Evolutionary conservation across 106 monocot genomes (phyloP).

Genomic region (Hemerocallis citrina): DNA sequence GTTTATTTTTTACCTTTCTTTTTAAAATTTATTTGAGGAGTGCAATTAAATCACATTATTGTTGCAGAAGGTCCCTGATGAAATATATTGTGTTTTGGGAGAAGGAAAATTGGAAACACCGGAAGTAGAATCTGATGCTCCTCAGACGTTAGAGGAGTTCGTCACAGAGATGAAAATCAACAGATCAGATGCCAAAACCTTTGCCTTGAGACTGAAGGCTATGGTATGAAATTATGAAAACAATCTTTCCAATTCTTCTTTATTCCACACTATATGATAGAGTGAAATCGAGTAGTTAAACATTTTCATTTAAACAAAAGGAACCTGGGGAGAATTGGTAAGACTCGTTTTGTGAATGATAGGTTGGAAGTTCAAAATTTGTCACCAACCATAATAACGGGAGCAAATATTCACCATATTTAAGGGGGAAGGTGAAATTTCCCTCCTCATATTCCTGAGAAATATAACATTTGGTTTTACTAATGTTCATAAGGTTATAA

Average conservation of each 20-base stretch:
- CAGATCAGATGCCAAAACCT: conserved; percentile 41
- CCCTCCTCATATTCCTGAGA: no score
- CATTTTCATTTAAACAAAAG: no score
- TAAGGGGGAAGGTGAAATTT: conserved; percentile 42
- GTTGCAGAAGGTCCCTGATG: conserved; percentile 37
- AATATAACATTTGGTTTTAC: no score
- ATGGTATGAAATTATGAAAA: conserved; percentile 30
- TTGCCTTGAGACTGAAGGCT: conserved; percentile 53
- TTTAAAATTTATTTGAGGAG: background rate
- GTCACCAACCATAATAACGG: no score
- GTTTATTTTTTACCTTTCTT: no score
- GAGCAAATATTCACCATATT: no score
- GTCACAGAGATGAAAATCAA: conserved; percentile 43
- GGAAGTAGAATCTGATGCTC: conserved; percentile 12
- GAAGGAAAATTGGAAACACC: conserved; percentile 9
- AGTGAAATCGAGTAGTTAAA: no score
- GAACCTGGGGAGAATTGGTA: no score
- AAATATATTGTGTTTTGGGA: conserved; percentile 37
- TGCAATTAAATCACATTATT: background rate
- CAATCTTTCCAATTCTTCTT: background rate
- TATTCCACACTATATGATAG: no score
- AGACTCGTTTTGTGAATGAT: no score
- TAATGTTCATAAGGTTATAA: no score
- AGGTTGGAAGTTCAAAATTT: no score
- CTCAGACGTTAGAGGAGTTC: conserved; percentile 55